A percentile compares a stretch with the other conserved stretches of the same genome.
Evolutionary conservation across 768 basidiomycete species (phyloP).

Genomic region (Crucibulum laeve): DNA sequence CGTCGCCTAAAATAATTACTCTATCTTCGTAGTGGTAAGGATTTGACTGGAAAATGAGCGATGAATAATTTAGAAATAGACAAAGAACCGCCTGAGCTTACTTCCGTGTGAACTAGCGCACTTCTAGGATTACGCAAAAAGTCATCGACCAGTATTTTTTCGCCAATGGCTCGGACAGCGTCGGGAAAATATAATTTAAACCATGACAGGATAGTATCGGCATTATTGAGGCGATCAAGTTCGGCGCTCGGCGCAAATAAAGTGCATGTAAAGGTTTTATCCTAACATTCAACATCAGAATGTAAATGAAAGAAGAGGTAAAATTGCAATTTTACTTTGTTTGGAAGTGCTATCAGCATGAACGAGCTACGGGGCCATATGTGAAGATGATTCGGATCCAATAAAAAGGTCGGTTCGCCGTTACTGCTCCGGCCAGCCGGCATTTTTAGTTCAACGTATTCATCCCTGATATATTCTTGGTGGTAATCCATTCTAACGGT

Average conservation of each 20-base stretch:
- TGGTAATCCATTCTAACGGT: constrained; percentile 83
- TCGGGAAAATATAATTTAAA: constrained; percentile 86
- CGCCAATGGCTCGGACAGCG: constrained; percentile 82
- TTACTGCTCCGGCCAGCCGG: constrained; percentile 64
- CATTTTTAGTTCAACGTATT: constrained; percentile 96
- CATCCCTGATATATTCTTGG: constrained; percentile 93
- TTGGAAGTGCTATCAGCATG: constrained; percentile 98
- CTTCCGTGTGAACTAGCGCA: constrained; percentile 90
- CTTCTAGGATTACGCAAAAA: constrained; percentile 84
- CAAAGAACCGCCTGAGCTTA: constrained; percentile 35
- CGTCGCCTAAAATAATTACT: constrained; percentile 87
- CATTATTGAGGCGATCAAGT: constrained; percentile 61
- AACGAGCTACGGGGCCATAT: constrained; percentile 99
- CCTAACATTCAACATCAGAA: constrained; percentile 49
- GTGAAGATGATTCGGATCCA: constrained; percentile 95
- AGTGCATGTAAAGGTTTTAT: constrained; percentile 96
- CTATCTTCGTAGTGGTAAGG: constrained; percentile 92
- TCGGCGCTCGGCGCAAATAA: constrained; percentile 84
- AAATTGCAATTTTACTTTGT: constrained; percentile 62
- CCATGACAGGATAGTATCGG: constrained; percentile 61
- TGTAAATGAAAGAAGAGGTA: constrained; percentile 12
- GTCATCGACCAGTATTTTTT: constrained; percentile 69
- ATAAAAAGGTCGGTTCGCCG: constrained; percentile 67
- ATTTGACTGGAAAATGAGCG: constrained; percentile 49
- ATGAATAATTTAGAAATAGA: constrained; percentile 4